Percentiles rank a stretch among this genome's conserved stretches.
These are phyloP conservation scores for Leccinum pallidistipes DNA, from an alignment of 1,284 basidiomycete genomes.

Conservation along the genomic window DNA sequence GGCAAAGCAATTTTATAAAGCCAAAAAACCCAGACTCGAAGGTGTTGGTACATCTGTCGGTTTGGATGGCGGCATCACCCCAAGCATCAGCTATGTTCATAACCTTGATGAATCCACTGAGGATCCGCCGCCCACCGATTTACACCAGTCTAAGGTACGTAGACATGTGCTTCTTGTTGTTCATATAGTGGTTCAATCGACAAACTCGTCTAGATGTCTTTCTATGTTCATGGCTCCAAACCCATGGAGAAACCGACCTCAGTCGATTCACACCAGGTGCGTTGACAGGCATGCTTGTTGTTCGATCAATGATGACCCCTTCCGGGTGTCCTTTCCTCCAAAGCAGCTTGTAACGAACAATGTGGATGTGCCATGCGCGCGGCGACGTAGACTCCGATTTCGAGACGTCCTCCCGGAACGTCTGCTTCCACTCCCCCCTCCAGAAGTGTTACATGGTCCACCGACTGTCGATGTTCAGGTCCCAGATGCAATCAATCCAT, in stretches of 20 bases:
- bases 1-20: background rate
- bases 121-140: background rate
- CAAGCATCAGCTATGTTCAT: background rate
- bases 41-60: background rate
- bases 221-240: too few relatives aligned
- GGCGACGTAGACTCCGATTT: too few relatives aligned
- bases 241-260: too few relatives aligned
- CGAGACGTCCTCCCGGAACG: too few relatives aligned
- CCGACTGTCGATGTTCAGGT: background rate
- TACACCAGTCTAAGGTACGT: background rate
- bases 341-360: background rate
- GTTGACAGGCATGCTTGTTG: too few relatives aligned
- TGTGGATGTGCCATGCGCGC: background rate
- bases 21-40: background rate
- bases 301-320: background rate
- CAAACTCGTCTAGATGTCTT: too few relatives aligned
- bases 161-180: background rate
- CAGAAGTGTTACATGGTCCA: background rate
- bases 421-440: too few relatives aligned
- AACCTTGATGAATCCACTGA: background rate
- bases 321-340: background rate
- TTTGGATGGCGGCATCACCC: background rate
- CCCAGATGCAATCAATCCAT: background rate
- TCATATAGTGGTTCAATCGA: background rate
- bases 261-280: too few relatives aligned